Base-by-base conservation (phyloP, 805 yeast species). In the Candida namnaoensis region DNA sequence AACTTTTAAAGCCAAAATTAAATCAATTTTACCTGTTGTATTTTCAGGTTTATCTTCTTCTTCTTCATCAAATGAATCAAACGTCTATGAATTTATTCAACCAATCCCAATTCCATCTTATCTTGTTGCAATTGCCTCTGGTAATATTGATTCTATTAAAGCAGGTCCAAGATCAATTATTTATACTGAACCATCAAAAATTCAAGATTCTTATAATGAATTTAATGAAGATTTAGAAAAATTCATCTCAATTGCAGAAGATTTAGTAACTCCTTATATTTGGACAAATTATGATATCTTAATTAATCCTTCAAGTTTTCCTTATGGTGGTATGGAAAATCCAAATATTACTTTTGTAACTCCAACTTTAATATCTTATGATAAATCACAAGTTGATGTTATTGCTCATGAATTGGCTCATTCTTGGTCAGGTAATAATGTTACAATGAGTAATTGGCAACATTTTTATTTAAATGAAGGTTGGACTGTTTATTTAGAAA, bases 401-500 rank as follows among this genome's bases (percentile, higher is more conserved):
- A 78, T 88, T 57, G 96, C 96, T 1, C 96, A 88, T 62, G 96
- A 88, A 61, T 71, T 88, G 49, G 90, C 95, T 1, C 96, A 88
- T 60, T 82, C 95, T 35, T 88, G 96, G 95, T 75, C 87, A 2
- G 96, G 96, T 36, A 88, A 88, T 56, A 71, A 88, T 49, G 95
- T 88, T 35, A 88, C 96, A 27, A 88, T 87, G 61, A 78, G 82
- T 53, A 82, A 93, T 0, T 88, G 95, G 93, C 90, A 86, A 56
- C 95, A 88, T 64, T 88, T 88, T 61, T 88, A 95, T 93, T 73
- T 88, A 50, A 88, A 88, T 59, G 96, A 88, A 66, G 96, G 96
- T 33, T 88, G 96, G 96, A 88, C 96, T 6, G 96, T 88, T 34
- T 88, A 88, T 59, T 62, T 88, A 33, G 96, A 88, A 62, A 75